Conservation (phyloP, 2,329 filamentous ascomycete genomes). For the Pseudogymnoascus sp. region DNA sequence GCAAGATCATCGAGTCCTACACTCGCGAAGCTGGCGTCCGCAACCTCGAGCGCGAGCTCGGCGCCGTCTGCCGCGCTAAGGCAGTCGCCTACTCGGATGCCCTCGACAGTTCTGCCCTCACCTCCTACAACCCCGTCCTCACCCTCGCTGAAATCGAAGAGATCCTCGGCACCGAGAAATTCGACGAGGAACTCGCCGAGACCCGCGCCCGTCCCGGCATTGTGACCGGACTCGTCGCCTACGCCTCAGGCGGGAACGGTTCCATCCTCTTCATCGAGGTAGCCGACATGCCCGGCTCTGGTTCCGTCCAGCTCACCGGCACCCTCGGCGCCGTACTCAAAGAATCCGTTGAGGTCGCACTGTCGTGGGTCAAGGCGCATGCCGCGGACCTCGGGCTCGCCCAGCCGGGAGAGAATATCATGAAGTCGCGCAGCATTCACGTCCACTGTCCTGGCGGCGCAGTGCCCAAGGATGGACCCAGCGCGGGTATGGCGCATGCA, state of each 20-base stretch:
- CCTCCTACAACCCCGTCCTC: conserved; percentile 66
- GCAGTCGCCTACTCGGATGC: conserved; percentile 92
- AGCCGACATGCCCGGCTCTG: conserved; percentile 90
- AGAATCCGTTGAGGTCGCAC: conserved; percentile 90
- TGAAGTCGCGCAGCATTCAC: conserved; percentile 90
- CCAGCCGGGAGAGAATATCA: conserved; percentile 77
- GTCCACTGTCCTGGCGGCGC: conserved; percentile 94
- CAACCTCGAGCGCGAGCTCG: conserved; percentile 91
- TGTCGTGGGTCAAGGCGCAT: conserved; percentile 96
- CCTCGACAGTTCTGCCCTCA: conserved; percentile 59
- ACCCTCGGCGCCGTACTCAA: conserved; percentile 96
- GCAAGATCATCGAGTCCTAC: conserved; percentile 93
- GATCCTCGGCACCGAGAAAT: conserved; percentile 87
- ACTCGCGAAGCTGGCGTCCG: conserved; percentile 94
- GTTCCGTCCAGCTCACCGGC: conserved; percentile 88
- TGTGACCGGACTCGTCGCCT: conserved; percentile 92
- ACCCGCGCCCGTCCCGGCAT: conserved; percentile 77
- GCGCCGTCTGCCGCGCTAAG: conserved; percentile 87
- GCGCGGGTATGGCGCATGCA: conserved; percentile 87
- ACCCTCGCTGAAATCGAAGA: conserved; percentile 75
- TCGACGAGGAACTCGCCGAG: conserved; percentile 92
- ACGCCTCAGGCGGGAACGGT: conserved; percentile 85
- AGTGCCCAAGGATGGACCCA: conserved; percentile 86
- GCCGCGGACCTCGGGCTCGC: conserved; percentile 85
- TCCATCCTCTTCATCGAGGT: conserved; percentile 98